Conservation (phyloP, 768 basidiomycete genomes). For the Mycena albidolilacea region DNA sequence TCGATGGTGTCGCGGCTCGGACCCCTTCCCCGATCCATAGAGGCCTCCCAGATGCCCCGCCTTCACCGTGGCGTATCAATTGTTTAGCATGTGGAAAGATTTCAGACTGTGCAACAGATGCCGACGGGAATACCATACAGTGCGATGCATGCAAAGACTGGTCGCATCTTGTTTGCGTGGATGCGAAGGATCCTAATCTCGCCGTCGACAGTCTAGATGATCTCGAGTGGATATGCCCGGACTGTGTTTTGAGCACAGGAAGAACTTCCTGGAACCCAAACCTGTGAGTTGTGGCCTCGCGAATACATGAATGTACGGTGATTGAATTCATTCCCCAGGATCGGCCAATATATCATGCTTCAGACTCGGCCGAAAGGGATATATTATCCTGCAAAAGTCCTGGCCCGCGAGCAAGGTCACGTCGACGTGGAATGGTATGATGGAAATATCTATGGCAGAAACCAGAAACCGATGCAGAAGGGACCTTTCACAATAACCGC, state of each 20-base stretch:
- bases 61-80: neutral
- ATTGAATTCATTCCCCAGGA: neutral
- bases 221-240: slow-evolving; percentile 8
- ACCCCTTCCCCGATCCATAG: neutral
- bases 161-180: neutral
- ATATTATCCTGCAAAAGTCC: neutral
- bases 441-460: neutral
- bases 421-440: neutral
- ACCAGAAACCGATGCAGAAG: neutral
- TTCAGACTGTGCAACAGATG: neutral
- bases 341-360: slow-evolving; percentile 7
- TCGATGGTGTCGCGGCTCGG: neutral
- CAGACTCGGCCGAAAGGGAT: neutral
- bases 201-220: neutral
- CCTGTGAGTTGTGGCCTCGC: neutral
- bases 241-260: neutral
- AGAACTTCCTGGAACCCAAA: neutral
- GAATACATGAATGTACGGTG: neutral
- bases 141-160: neutral
- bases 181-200: neutral
- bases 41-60: neutral
- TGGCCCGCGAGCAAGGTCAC: neutral
- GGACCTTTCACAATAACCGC: neutral
- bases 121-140: slow-evolving; percentile 2
- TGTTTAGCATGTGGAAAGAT: neutral